Base-by-base conservation (phyloP, 1,284 basidiomycete genomes). In the Moniliophthora roreri region DNA sequence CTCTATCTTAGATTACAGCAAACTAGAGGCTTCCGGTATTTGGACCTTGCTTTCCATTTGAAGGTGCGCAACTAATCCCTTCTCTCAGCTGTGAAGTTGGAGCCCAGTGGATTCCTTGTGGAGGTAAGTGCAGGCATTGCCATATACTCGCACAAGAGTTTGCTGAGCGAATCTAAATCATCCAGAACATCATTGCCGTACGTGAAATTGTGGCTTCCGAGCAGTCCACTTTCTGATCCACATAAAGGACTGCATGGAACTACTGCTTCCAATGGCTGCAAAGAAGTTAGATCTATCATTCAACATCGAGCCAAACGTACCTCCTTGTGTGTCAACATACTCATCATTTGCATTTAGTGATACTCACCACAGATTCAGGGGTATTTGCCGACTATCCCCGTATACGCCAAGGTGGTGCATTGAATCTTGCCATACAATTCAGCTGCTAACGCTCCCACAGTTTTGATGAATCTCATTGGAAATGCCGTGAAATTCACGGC, bases 401-500 rank as follows among this genome's bases (percentile, higher is more conserved):
- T 16, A 87, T 88, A 51, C 78, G 85, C 52, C 85, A 88, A 79
- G 80, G 84, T 82, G 15, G 24, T 36, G 23, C 21, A 34, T 41
- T 61, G 48, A 57, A 24, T 52, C 23, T 36, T 55, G 8, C 44
- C 38, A 52, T 13, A 32, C 36, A 35, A 16, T 53, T 39, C 41
- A 37, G 15, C 32, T 47, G 15, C 53, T 7, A 4, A 6, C 5
- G 3, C 15, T 13, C 16, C 34, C 50, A 7, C 54, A 84, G 85
- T 87, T 13, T 68, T 87, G 28, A 87, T 87, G 85, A 89, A 89
- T 62, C 67, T 89, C 39, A 85, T 89, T 53, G 85, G 85, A 8
- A 89, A 89, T 62, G 85, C 85, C 9, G 82, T 89, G 51, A 89
- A 89, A 60, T 87, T 89, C 64, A 87, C 85, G 1, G 74, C 77